These are phyloP conservation scores for Zygnema cylindricum DNA, from an alignment of 139 green algal species.

Conservation along the genomic window DNA sequence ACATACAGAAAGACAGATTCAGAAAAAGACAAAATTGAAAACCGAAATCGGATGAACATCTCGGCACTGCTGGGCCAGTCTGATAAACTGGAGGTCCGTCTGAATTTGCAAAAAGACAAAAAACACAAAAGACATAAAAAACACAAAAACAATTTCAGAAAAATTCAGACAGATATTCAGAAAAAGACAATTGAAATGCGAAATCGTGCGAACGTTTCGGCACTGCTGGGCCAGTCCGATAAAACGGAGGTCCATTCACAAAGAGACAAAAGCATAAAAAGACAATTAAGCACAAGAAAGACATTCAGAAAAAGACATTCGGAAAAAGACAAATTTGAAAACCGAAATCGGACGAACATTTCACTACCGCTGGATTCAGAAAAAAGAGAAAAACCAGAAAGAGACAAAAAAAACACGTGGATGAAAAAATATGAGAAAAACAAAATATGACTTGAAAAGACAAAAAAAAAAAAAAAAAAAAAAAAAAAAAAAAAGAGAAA, in stretches of 20 bases:
- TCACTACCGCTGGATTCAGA: neutral
- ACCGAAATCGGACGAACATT: conserved; percentile 22
- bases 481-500: no score
- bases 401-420: neutral
- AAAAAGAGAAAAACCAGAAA: neutral
- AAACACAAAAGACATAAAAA: neutral
- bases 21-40: no score
- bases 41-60: conserved; percentile 17
- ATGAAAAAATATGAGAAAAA: no score
- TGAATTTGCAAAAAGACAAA: neutral
- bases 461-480: no score
- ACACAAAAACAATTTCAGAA: neutral
- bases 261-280: no score
- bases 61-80: neutral
- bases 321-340: no score
- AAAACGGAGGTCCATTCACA: neutral
- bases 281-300: no score
- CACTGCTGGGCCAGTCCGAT: neutral
- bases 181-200: conserved; percentile 32
- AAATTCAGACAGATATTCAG: no score
- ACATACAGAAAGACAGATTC: neutral
- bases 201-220: neutral
- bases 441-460: no score
- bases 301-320: no score
- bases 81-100: neutral